Base-by-base conservation (phyloP, 352 stramenopile species). In the Thraustochytrium sp. region DNA sequence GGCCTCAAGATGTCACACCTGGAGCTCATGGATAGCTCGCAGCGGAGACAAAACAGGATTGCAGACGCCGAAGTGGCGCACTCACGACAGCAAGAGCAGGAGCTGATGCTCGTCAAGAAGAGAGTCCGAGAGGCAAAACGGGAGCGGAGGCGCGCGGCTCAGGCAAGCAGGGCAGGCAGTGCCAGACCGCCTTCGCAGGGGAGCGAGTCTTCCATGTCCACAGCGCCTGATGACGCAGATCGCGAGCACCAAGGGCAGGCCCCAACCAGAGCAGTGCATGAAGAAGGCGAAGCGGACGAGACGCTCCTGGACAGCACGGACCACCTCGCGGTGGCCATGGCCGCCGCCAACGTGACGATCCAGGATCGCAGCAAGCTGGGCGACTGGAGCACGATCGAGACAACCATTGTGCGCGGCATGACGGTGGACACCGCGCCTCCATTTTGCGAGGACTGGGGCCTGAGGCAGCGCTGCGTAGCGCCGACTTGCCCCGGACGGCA, bases 1-100 rank as follows among this genome's bases (percentile, higher is more conserved):
- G 68, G 68, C 40, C 26, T 63, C 44, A 80, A 80, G 38, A 46
- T 80, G 68, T 46, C 44, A 13, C 68, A 80, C 26, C 5, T 80
- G 26, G 68, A 80, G 18, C 53, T 80, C 34, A 46, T 65, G 26
- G 68, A 80, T 26, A 61, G 53, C 48, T 46, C 68, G 1, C 9
- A 68, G 2, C 18, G 34, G 23, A 9, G 68, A 0, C 42, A 55
- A 18, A 8, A 80, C 53, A 18, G 46, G 4, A 61, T 46, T 18
- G 68, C 68, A 2, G 44, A 80, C 37, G 48, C 53, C 4, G 68
- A 80, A 31, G 53, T 23, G 46, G 68, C 23, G 0, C 16, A 31
- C 13, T 54, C 37, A 11, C 62, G 40, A 4, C 37, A 51, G 11
- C 37, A 75, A 75, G 40, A 36, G 11, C 23, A 51, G 44, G 62